These are phyloP conservation scores for Aechmea fasciata DNA, from an alignment of 176 grass and related monocot species.

Conservation along the genomic window DNA sequence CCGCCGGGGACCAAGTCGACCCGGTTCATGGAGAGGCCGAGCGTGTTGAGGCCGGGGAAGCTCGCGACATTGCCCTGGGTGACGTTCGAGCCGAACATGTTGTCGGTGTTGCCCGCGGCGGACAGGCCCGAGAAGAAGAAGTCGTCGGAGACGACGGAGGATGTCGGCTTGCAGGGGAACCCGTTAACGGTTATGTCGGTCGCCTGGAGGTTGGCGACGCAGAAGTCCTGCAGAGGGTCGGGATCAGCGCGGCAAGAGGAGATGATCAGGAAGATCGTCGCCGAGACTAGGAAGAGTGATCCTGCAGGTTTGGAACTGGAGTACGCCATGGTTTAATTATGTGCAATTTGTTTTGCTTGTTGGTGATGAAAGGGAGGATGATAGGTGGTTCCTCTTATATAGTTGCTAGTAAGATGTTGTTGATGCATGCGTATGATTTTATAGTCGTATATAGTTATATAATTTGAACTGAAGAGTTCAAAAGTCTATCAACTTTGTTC, in stretches of 20 bases:
- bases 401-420: no score
- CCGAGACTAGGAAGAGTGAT: not conserved
- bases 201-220: constrained; percentile 1
- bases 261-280: not conserved
- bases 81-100: not conserved
- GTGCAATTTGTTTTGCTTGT: not conserved
- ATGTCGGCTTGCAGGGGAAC: no score
- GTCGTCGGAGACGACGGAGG: no score
- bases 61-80: not conserved
- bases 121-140: no score
- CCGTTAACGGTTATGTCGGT: not conserved
- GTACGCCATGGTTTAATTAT: not conserved
- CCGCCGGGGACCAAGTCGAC: constrained; percentile 14
- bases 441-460: no score
- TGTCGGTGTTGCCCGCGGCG: no score
- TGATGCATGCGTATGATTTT: no score
- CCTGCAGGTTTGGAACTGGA: not conserved
- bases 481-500: no score
- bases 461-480: no score
- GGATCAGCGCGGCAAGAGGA: not conserved
- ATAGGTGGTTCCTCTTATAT: no score
- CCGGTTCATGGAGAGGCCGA: constrained; percentile 21
- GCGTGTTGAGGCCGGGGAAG: constrained; percentile 21
- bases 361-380: not conserved
- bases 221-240: constrained; percentile 19